A percentile compares a stretch with the other conserved stretches of the same genome.
Conservation (phyloP, 2,329 filamentous ascomycete genomes). For the Aureobasidium lini region DNA sequence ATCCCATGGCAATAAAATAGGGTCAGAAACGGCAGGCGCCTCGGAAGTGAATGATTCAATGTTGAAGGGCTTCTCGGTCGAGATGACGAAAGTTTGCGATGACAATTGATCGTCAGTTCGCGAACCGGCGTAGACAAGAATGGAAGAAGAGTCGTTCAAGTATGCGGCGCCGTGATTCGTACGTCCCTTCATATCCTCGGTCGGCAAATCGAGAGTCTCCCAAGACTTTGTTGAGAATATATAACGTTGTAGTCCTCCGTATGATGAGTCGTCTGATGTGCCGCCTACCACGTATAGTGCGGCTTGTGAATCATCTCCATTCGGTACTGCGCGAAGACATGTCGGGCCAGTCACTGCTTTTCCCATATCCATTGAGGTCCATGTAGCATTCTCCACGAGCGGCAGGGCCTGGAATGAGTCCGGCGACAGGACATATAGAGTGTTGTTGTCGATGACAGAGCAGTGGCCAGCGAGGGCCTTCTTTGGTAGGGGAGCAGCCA, state of each 20-base stretch:
- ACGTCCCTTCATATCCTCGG: constrained; percentile 57
- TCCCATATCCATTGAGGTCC: constrained; percentile 60
- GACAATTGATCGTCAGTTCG: constrained; percentile 56
- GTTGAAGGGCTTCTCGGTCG: constrained; percentile 55
- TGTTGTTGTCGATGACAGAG: constrained; percentile 71
- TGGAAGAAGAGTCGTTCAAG: constrained; percentile 59
- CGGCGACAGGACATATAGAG: constrained; percentile 74
- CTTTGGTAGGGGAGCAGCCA: constrained; percentile 66
- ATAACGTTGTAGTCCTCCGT: constrained; percentile 68
- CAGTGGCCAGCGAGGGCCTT: constrained; percentile 69
- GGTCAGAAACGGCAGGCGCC: constrained; percentile 57
- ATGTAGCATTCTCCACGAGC: constrained; percentile 61
- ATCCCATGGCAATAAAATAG: constrained; percentile 69
- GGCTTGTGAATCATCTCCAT: constrained; percentile 48
- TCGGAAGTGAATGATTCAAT: constrained; percentile 53
- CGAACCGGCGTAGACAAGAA: constrained; percentile 74
- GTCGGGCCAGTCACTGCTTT: constrained; percentile 64
- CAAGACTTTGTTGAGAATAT: constrained; percentile 50
- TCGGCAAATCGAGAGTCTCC: constrained; percentile 47
- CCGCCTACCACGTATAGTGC: constrained; percentile 80
- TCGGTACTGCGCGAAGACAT: constrained; percentile 64
- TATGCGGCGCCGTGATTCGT: constrained; percentile 70
- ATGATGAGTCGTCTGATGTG: constrained; percentile 46
- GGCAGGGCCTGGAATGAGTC: constrained; percentile 67
- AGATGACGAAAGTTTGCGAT: constrained; percentile 68